Evolutionary conservation across 2,329 filamentous ascomycete genomes (phyloP).

Genomic region (Mycosphaerella arachidis): DNA sequence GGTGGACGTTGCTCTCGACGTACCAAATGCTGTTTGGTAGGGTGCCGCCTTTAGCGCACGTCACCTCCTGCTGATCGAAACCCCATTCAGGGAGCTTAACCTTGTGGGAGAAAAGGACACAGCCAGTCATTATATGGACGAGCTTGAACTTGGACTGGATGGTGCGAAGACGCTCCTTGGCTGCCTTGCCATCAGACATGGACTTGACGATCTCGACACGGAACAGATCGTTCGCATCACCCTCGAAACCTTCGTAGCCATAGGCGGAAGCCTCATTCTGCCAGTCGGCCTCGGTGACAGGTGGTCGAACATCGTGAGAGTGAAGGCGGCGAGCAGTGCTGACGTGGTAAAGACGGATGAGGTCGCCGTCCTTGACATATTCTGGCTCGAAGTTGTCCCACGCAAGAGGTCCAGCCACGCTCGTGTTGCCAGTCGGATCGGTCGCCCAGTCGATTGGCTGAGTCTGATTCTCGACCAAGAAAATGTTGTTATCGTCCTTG

Average conservation of each 20-base stretch:
- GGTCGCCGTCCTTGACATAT: constrained; percentile 72
- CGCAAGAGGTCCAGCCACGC: constrained; percentile 73
- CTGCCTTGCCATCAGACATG: constrained; percentile 70
- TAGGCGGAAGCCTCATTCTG: constrained; percentile 67
- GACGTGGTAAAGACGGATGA: constrained; percentile 78
- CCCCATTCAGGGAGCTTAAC: constrained; percentile 98
- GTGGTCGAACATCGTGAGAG: constrained; percentile 87
- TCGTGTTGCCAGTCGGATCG: constrained; percentile 53
- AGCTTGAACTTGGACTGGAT: constrained; percentile 97
- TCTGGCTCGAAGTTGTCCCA: constrained; percentile 72
- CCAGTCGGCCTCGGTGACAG: constrained; percentile 73
- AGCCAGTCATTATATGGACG: constrained; percentile 94
- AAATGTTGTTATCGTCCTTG: constrained; percentile 98
- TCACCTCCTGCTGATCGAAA: constrained; percentile 98
- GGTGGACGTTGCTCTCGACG: constrained; percentile 84
- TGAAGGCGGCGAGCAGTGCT: constrained; percentile 85
- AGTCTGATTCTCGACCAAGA: constrained; percentile 91
- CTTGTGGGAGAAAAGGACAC: constrained; percentile 95
- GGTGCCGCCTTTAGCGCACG: constrained; percentile 84
- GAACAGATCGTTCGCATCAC: constrained; percentile 95
- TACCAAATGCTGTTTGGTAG: constrained; percentile 98
- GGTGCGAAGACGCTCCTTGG: constrained; percentile 81
- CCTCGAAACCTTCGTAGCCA: constrained; percentile 92
- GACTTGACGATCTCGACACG: constrained; percentile 90
- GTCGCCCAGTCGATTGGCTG: constrained; percentile 62